Base-by-base conservation (phyloP, 108 stramenopile species). In the Aureococcus anophagefferens region DNA sequence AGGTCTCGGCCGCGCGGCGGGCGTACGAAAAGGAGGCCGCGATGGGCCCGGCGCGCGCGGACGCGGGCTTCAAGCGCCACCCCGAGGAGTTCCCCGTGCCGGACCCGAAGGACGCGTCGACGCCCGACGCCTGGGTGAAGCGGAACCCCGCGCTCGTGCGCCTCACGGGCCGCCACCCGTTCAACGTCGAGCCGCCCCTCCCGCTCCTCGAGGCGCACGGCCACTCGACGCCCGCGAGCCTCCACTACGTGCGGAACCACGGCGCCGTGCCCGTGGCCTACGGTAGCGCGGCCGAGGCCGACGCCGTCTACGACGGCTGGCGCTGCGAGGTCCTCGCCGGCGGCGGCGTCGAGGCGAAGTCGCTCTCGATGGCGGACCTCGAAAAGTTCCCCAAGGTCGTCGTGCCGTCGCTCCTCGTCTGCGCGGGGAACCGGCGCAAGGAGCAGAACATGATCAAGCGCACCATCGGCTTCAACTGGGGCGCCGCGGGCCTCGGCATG, bases 381-480 rank as follows among this genome's bases (percentile, higher is more conserved):
- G 82, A 88, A 28, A 73, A 75, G 9, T 69, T 83, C 45, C 64
- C 77, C 46, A 71, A 75, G 69, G 63, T 80, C 37, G 92, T 93
- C 68, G 72, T 95, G 25, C 93, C 94, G 59, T 91, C 93, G 34
- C 95, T 94, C 7, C 84, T 98, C 36, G 94, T 94, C 11, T 98
- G 97, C 86, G 97, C 95, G 18, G 97, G 97, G 44, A 98, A 98
- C 77, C 85, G 97, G 30, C 89, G 97, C 63, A 96, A 96, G 89
- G 97, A 98, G 78, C 93, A 95, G 84, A 98, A 96, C 79, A 93
- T 95, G 91, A 89, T 94, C 67, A 87, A 87, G 64, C 93, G 95
- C 82, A 96, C 95, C 0, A 93, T 96, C 67, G 97, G 97, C 30
- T 96, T 96, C 79, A 94, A 90, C 80, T 98, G 97, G 97, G 95